Evolutionary conservation across 805 yeast species (phyloP).

Genomic region (Ogataea zsoltii): DNA sequence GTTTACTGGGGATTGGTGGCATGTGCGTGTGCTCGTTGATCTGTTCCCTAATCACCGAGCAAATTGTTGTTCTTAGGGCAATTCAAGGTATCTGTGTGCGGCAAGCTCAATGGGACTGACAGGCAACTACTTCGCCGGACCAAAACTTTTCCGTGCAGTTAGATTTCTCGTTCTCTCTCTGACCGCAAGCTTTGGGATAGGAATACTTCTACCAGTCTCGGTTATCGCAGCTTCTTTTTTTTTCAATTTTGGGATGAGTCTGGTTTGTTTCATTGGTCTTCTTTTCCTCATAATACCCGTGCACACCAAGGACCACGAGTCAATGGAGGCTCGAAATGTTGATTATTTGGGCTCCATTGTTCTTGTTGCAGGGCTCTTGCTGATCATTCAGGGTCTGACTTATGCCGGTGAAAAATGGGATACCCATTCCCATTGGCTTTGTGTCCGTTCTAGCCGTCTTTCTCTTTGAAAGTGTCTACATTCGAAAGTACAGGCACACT

Average conservation of each 20-base stretch:
- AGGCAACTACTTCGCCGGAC: conserved; percentile 26
- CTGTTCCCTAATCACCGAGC: conserved; percentile 35
- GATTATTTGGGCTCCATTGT: conserved; percentile 21
- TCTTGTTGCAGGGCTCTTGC: conserved; percentile 38
- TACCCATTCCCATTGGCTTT: conserved; percentile 42
- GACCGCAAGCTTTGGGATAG: conserved; percentile 39
- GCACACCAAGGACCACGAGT: conserved; percentile 13
- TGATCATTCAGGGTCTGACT: conserved; percentile 45
- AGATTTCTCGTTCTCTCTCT: conserved; percentile 14
- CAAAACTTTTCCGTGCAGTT: conserved; percentile 16
- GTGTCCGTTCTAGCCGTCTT: conserved; percentile 29
- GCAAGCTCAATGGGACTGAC: conserved; percentile 29
- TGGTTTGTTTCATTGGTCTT: conserved; percentile 21
- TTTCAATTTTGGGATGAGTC: conserved; percentile 35
- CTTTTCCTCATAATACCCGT: conserved; percentile 31
- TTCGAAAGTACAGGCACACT: conserved; percentile 10
- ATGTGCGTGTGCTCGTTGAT: conserved; percentile 21
- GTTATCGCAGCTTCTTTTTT: conserved; percentile 42
- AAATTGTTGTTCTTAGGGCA: conserved; percentile 41
- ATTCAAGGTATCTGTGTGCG: conserved; percentile 46
- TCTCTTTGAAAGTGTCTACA: conserved; percentile 33
- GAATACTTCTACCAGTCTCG: conserved; percentile 38
- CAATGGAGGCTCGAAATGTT: conserved; percentile 15
- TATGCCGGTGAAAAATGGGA: conserved; percentile 49
- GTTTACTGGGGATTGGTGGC: conserved; percentile 22